A percentile compares a stretch with the other conserved stretches of the same genome.
Conservation (phyloP, 1,284 basidiomycete genomes). For the Rhizoctonia solani region DNA sequence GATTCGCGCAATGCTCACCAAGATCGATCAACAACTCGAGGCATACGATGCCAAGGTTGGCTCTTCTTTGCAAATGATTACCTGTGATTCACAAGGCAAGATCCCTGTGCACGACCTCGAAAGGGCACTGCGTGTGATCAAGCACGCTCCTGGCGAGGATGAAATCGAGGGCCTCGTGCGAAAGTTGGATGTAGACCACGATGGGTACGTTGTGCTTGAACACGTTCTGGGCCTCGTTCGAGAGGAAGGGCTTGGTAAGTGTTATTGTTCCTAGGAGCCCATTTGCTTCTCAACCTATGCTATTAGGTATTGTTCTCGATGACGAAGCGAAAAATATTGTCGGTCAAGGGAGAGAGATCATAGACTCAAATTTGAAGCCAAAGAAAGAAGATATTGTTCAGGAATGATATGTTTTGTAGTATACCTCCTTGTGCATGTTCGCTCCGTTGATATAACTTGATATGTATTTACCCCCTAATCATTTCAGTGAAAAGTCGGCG, state of each 20-base stretch:
- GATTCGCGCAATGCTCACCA: conserved; percentile 93
- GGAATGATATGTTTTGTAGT: conserved; percentile 48
- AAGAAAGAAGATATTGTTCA: conserved; percentile 87
- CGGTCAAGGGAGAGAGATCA: conserved; percentile 74
- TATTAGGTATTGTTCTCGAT: conserved; percentile 68
- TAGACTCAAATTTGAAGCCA: conserved; percentile 72
- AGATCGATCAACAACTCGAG: conserved; percentile 91
- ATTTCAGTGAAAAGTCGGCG: too few species aligned
- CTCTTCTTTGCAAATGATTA: conserved; percentile 90
- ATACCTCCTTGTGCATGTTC: background rate
- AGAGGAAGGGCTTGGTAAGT: conserved; percentile 74
- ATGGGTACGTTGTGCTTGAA: conserved; percentile 90
- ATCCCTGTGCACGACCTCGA: conserved; percentile 90
- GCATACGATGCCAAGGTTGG: conserved; percentile 93
- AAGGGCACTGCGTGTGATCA: conserved; percentile 90
- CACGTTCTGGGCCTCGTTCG: conserved; percentile 79
- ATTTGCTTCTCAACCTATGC: conserved; percentile 23
- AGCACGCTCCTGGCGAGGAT: conserved; percentile 90
- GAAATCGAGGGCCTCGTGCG: conserved; percentile 87
- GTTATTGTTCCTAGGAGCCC: background rate
- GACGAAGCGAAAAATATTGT: conserved; percentile 73
- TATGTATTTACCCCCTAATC: too few species aligned
- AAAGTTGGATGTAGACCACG: conserved; percentile 95
- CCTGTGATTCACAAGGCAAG: conserved; percentile 87
- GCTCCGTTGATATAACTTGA: too few species aligned